These are phyloP conservation scores for Magnaporthiopsis poae DNA, from an alignment of 2,329 filamentous ascomycete genomes.

Conservation along the genomic window DNA sequence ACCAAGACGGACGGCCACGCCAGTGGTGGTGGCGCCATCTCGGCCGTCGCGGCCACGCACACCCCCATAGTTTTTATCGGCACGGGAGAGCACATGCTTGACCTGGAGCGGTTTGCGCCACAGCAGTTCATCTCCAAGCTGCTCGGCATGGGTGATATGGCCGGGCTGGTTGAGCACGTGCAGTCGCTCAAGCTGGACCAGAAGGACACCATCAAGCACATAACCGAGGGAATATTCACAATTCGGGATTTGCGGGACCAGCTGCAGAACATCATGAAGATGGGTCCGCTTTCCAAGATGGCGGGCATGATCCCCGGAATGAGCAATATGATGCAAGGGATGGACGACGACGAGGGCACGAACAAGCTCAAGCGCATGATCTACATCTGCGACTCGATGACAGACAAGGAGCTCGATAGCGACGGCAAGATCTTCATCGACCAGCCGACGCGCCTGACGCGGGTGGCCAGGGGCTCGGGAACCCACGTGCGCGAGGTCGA, in stretches of 20 bases:
- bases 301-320: constrained; percentile 97
- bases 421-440: constrained; percentile 92
- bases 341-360: constrained; percentile 94
- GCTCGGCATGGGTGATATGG: constrained; percentile 94
- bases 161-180: constrained; percentile 88
- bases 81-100: constrained; percentile 93
- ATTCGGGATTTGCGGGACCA: constrained; percentile 90
- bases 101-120: constrained; percentile 84
- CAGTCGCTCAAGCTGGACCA: constrained; percentile 92
- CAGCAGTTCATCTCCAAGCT: constrained; percentile 89
- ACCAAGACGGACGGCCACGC: constrained; percentile 97
- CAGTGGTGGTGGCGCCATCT: constrained; percentile 91
- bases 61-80: constrained; percentile 97
- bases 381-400: constrained; percentile 98
- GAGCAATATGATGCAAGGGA: constrained; percentile 83
- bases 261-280: constrained; percentile 97
- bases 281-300: constrained; percentile 95
- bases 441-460: constrained; percentile 83
- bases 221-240: constrained; percentile 91
- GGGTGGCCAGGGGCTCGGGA: constrained; percentile 80
- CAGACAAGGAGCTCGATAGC: constrained; percentile 83
- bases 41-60: constrained; percentile 87
- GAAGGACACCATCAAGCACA: constrained; percentile 98
- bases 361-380: constrained; percentile 95
- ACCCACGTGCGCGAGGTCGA: constrained; percentile 89